Percentiles rank a stretch among this genome's conserved stretches.
Evolutionary conservation across 106 monocot genomes (phyloP).

Genomic region (Allium sativum): DNA sequence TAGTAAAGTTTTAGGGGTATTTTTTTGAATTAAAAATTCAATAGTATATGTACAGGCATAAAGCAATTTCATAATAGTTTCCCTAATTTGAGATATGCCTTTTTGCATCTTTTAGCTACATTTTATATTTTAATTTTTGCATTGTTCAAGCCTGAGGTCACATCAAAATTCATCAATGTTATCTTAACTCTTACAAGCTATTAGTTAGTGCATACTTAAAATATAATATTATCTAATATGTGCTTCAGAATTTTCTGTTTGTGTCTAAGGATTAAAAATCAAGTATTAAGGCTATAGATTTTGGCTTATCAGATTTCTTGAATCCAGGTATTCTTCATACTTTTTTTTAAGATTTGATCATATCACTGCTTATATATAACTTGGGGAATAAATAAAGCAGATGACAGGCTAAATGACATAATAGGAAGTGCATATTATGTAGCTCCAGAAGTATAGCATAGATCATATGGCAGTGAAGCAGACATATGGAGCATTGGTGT

Average conservation of each 20-base stretch:
- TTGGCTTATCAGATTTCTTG: slow-evolving; percentile 68
- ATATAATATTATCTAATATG: background rate
- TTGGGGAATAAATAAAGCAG: slow-evolving; percentile 17
- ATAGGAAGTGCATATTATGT: slow-evolving; percentile 72
- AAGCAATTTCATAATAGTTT: background rate
- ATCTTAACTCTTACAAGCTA: background rate
- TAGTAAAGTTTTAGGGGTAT: background rate
- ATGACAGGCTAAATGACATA: slow-evolving; percentile 84
- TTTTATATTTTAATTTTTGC: background rate
- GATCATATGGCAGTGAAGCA: slow-evolving; percentile 84
- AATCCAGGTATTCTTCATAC: slow-evolving; percentile 44
- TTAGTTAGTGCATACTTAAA: too few species aligned
- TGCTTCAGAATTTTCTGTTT: slow-evolving; percentile 58
- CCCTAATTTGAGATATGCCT: too few species aligned
- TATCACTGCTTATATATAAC: background rate
- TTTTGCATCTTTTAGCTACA: background rate
- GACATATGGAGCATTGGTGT: slow-evolving; percentile 96
- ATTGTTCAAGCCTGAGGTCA: slow-evolving; percentile 63
- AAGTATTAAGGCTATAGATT: slow-evolving; percentile 56
- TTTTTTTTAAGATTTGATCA: background rate
- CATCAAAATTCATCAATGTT: background rate
- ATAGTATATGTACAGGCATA: background rate
- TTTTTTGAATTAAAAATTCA: background rate
- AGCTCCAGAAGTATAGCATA: slow-evolving; percentile 66
- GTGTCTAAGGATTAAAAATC: slow-evolving; percentile 45